phyloP scores from a whole-genome alignment of 1,284 basidiomycete species.

The Pseudozyma flocculosa region DNA sequence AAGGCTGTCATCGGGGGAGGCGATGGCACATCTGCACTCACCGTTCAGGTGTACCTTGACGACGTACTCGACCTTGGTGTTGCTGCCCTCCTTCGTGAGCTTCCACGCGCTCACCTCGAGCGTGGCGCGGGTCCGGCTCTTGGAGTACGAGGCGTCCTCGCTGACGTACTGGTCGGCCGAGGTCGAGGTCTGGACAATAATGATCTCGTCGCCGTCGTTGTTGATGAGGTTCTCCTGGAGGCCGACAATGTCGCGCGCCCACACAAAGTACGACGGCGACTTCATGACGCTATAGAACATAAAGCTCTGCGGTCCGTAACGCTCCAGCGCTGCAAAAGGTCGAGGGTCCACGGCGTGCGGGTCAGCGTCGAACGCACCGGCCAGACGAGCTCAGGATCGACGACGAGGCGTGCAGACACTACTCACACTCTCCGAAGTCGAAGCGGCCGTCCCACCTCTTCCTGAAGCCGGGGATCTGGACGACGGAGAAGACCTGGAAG shows the following conservation, averaged over 20 bases:
- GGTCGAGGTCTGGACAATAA: conserved; percentile 42
- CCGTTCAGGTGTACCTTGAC: conserved; percentile 52
- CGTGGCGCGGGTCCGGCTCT: conserved; percentile 45
- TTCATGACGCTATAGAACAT: conserved; percentile 50
- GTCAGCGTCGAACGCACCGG: too few relatives aligned
- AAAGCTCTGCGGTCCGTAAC: conserved; percentile 20
- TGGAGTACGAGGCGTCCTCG: conserved; percentile 44
- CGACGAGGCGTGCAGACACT: too few relatives aligned
- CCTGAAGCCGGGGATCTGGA: conserved; percentile 49
- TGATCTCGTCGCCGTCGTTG: conserved; percentile 21
- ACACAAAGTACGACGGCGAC: conserved; percentile 50
- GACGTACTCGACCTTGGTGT: conserved; percentile 46
- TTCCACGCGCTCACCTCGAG: conserved; percentile 48
- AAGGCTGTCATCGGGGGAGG: too few relatives aligned
- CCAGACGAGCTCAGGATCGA: too few relatives aligned
- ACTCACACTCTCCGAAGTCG: conserved; percentile 18
- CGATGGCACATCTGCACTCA: neutral
- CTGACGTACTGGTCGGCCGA: conserved; percentile 43
- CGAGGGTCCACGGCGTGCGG: too few relatives aligned
- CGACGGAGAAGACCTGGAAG: conserved; percentile 37
- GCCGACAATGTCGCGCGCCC: conserved; percentile 51
- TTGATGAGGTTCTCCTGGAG: conserved; percentile 40
- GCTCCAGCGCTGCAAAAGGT: conserved; percentile 10
- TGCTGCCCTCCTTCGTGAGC: conserved; percentile 33
- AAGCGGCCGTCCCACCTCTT: conserved; percentile 53